Base-by-base conservation (phyloP, 2,329 filamentous ascomycete species). In the Diaporthe australafricana region DNA sequence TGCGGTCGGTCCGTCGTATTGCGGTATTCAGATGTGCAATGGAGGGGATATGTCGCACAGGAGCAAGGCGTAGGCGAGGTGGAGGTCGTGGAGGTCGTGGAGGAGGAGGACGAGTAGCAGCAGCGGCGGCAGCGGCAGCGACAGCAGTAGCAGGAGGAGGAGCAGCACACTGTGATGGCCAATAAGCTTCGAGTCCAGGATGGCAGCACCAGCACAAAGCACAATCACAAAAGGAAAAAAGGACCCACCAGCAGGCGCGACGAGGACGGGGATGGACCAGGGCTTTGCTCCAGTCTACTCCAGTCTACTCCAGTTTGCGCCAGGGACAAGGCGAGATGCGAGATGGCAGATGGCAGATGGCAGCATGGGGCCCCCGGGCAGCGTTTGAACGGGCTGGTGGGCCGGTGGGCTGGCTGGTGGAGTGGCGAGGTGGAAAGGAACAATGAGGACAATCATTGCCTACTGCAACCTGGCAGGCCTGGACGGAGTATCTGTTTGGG, bases 221-320 rank as follows among this genome's bases (percentile, higher is more conserved):
- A 48, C 42, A 63, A 63, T 63, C 27, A 48, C 42, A 48, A 48
- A 63, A 62, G 22, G 56, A 42, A 40, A 42, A 40, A 17, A 22
- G 7, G 52, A 40, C 66, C 66, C 52, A 68, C 66, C 47, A 68
- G 32, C 22, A 38, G 25, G 53, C 63, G 71, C 69, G 57, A 71
- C 27, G 65, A 8, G 16, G 57, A 71, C 48, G 50, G 50, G 72
- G 56, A 42, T 69, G 42, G 56, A 30, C 69, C 42, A 48, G 56
- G 30, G 40, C 35, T 20, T n/a, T n/a, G n/a, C n/a, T n/a, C n/a
- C n/a, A n/a, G n/a, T n/a, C n/a, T n/a, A 30, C 52, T 38, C 52
- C 30, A 55, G 52, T 55, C 8, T 22, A 8, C 30, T 35, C 30
- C 30, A 55, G 52, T 38, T 8, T 55, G 30, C 35, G 25, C 32